A percentile compares a stretch with the other conserved stretches of the same genome.
phyloP scores from a whole-genome alignment of 2,329 filamentous ascomycete genomes.

The Calonectria fujianensis region DNA sequence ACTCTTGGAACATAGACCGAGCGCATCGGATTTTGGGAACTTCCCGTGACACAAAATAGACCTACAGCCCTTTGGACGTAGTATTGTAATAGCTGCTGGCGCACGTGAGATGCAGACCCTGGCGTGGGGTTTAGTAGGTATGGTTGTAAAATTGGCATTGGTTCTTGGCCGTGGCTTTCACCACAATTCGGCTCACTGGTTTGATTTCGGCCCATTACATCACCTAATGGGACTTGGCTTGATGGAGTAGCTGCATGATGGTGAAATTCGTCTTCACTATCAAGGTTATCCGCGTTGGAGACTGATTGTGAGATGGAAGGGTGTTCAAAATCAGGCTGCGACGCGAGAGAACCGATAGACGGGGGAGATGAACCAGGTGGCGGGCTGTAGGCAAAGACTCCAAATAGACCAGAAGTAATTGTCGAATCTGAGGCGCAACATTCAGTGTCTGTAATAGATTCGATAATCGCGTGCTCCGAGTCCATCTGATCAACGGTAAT shows the following conservation, averaged over 20 bases:
- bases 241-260: too few species aligned
- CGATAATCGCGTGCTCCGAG: neutral
- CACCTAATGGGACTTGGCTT: too few species aligned
- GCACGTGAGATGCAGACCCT: conserved; percentile 29
- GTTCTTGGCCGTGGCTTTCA: neutral
- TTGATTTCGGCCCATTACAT: neutral
- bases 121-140: conserved; percentile 1
- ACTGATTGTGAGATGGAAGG: neutral
- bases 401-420: neutral
- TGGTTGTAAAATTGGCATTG: neutral
- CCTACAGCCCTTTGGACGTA: conserved; percentile 51
- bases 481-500: neutral
- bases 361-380: neutral
- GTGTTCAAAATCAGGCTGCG: neutral
- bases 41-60: conserved; percentile 53
- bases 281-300: too few species aligned
- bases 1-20: conserved; percentile 51
- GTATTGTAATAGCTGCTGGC: conserved; percentile 50
- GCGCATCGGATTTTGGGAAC: conserved; percentile 52
- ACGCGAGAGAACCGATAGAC: neutral
- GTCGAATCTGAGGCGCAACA: neutral
- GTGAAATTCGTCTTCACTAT: too few species aligned
- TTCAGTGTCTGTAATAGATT: neutral
- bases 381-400: neutral
- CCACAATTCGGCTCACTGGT: neutral